phyloP scores from a whole-genome alignment of 2,329 filamentous ascomycete genomes.

The Apiospora malaysiana region DNA sequence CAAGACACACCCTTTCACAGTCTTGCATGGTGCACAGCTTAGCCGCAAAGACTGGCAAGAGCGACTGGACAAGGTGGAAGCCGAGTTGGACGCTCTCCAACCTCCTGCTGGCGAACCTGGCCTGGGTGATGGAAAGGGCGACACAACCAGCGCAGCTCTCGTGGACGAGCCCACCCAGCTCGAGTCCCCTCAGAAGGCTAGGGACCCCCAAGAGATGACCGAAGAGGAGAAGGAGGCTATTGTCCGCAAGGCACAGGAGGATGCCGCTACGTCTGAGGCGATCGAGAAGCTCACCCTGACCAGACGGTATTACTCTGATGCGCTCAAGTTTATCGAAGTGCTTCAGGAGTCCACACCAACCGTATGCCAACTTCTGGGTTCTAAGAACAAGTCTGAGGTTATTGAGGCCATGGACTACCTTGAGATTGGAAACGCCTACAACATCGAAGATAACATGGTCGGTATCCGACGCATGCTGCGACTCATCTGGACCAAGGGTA shows the following conservation, averaged over 20 bases:
- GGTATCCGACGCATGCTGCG: conserved; percentile 96
- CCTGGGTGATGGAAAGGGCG: conserved; percentile 66
- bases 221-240: conserved; percentile 79
- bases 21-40: conserved; percentile 88
- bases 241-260: conserved; percentile 80
- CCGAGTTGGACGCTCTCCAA: conserved; percentile 80
- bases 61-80: conserved; percentile 81
- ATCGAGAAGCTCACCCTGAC: conserved; percentile 88
- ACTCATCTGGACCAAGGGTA: conserved; percentile 98
- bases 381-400: conserved; percentile 97
- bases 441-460: conserved; percentile 88
- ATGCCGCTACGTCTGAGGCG: conserved; percentile 86
- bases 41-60: conserved; percentile 85
- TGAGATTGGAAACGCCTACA: conserved; percentile 92
- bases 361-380: conserved; percentile 87
- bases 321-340: conserved; percentile 90
- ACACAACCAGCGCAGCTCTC: conserved; percentile 76
- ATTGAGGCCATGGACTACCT: conserved; percentile 99
- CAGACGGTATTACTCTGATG: conserved; percentile 90
- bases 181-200: conserved; percentile 68
- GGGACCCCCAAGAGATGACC: conserved; percentile 65
- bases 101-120: conserved; percentile 77
- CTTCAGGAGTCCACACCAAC: conserved; percentile 81
- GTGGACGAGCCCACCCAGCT: conserved; percentile 89
- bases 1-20: conserved; percentile 91